Base-by-base conservation (phyloP, 306 rosid genomes). In the Prunus armeniaca region DNA sequence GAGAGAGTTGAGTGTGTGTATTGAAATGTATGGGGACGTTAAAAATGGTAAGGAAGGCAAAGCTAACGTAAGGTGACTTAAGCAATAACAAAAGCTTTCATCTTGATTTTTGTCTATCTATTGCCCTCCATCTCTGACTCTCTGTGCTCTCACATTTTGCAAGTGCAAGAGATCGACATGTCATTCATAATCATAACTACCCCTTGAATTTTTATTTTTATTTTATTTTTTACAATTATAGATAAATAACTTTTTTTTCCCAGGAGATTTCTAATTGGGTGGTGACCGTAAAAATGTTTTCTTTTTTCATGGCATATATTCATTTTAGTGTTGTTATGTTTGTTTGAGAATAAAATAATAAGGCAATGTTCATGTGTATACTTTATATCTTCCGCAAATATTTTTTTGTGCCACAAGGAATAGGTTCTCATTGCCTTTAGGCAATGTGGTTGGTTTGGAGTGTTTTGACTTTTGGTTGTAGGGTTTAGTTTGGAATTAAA, bases 21-120 rank as follows among this genome's bases (percentile, higher is more conserved):
- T 60, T 12, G 1, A 56, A 20, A 0, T 25, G 71, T 34, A 25
- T 5, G 78, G 69, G 76, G 57, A 28, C 74, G 77, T 67, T 77
- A 76, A 55, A 69, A 20, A 34, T 12, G 60, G 32, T 27, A 63
- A 68, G 46, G 67, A 41, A 25, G 58, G 52, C 69, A 54, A 3
- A 51, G 74, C 72, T 27, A 73, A 81, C 82, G 86, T 72, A 82
- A 80, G 81, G 74, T 75, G 82, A 80, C 82, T 61, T 64, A 5
- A 66, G 81, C 73, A 70, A 73, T 18, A 52, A 47, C 73, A 55
- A 71, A 22, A 6, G n/a, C n/a, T 32, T 9, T 34, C 41, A 47
- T 25, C n/a, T 54, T 6, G 12, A 34, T 63, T 52, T 57, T 60
- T 12, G 71, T 38, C 76, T 12, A 27, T 64, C 51, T 55, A 15